Percentiles rank a stretch among this genome's conserved stretches.
Conservation (phyloP, 148 eudicot genomes). For the Arbutus unedo region DNA sequence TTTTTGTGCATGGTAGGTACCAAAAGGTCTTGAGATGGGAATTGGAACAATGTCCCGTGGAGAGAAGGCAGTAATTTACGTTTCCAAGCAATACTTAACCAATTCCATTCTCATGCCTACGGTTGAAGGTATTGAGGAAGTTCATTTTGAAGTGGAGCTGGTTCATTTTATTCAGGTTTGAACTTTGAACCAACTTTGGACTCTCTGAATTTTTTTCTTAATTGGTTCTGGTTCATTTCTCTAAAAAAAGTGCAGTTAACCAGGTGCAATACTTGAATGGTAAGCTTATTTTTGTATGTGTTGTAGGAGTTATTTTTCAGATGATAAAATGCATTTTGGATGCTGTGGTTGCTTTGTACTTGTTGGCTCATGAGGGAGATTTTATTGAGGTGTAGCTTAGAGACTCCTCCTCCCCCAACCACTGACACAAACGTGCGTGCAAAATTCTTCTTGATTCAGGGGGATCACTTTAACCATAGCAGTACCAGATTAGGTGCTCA, state of each 20-base stretch:
- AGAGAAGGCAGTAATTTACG: slow-evolving; percentile 85
- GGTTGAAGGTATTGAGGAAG: slow-evolving; percentile 55
- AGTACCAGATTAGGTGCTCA: background rate
- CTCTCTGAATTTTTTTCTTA: background rate
- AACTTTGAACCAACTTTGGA: slow-evolving; percentile 21
- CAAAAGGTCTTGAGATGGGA: slow-evolving; percentile 95
- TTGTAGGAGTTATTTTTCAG: background rate
- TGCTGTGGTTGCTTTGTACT: background rate
- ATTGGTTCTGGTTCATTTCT: background rate
- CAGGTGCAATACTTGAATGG: background rate
- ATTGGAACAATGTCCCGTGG: slow-evolving; percentile 89
- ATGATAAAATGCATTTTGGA: background rate
- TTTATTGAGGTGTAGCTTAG: too few species aligned
- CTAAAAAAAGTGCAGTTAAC: background rate
- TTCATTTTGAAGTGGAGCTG: slow-evolving; percentile 93
- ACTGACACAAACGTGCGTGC: too few species aligned
- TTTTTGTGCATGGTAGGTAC: slow-evolving; percentile 44
- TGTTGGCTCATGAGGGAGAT: background rate
- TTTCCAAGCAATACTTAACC: slow-evolving; percentile 57
- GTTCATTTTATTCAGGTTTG: slow-evolving; percentile 93
- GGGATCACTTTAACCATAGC: background rate
- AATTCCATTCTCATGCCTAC: slow-evolving; percentile 53
- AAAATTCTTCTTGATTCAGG: background rate
- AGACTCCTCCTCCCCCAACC: too few species aligned
- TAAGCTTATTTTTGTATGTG: background rate